Conservation (phyloP, 352 stramenopile genomes). For the Phytophthora chlamydospora region DNA sequence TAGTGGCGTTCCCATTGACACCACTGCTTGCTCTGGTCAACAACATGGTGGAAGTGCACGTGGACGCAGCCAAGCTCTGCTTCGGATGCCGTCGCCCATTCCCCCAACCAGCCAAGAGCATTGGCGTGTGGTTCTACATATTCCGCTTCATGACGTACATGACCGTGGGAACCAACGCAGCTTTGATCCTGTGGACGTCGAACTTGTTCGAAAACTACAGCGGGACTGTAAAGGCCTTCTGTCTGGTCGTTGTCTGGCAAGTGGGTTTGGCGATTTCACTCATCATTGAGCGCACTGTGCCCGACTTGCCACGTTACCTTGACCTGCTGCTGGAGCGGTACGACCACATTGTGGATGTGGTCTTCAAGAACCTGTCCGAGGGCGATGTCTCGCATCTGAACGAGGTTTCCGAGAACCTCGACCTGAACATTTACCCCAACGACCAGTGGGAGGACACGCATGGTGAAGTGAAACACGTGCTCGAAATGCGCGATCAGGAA, state of each 20-base stretch:
- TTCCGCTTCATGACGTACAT: conserved; percentile 77
- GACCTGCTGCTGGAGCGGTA: conserved; percentile 55
- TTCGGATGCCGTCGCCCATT: conserved; percentile 72
- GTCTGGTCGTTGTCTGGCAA: conserved; percentile 65
- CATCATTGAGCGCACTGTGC: conserved; percentile 61
- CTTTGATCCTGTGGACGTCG: conserved; percentile 74
- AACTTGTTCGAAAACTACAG: conserved; percentile 52
- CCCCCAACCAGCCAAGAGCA: conserved; percentile 73
- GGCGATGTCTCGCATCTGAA: conserved; percentile 62
- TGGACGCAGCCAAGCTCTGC: conserved; percentile 72
- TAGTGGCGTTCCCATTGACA: conserved; percentile 91
- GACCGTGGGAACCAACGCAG: conserved; percentile 68
- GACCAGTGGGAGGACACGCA: conserved; percentile 56
- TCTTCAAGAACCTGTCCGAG: conserved; percentile 68
- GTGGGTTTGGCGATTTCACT: conserved; percentile 59
- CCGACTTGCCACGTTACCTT: conserved; percentile 53
- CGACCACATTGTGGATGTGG: conserved; percentile 66
- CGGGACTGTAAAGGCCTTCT: conserved; percentile 54
- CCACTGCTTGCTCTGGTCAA: conserved; percentile 88
- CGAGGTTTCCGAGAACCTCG: conserved; percentile 63
- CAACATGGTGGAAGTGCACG: conserved; percentile 91
- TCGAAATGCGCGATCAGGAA: conserved; percentile 19
- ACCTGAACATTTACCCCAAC: conserved; percentile 72
- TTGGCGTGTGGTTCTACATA: conserved; percentile 91
- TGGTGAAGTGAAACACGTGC: conserved; percentile 5